Evolutionary conservation across 208 protist species (phyloP).

Genomic region (Leishmania lainsoni): DNA sequence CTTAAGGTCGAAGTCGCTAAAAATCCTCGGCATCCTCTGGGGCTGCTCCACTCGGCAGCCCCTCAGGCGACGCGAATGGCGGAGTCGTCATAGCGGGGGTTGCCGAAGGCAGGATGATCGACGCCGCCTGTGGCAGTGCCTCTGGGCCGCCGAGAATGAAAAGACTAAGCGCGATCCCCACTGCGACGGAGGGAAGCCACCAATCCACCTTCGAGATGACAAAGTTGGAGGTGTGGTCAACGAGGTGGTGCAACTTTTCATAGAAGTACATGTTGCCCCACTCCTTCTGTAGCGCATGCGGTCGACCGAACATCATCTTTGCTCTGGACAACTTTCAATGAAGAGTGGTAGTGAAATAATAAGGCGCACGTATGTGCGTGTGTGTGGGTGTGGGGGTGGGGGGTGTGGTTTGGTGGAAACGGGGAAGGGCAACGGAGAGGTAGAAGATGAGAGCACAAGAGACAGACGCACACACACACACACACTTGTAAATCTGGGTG

Average conservation of each 20-base stretch:
- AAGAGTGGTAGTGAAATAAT: background rate
- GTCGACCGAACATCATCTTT: conserved; percentile 73
- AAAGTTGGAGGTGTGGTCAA: conserved; percentile 77
- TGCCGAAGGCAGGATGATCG: conserved; percentile 48
- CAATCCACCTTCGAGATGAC: conserved; percentile 80
- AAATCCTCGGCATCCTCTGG: conserved; percentile 55
- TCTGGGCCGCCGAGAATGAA: conserved; percentile 76
- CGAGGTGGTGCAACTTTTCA: conserved; percentile 82
- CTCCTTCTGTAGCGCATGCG: conserved; percentile 63
- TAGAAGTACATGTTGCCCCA: conserved; percentile 90
- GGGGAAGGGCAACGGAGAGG: background rate
- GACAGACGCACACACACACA: background rate
- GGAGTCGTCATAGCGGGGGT: conserved; percentile 61
- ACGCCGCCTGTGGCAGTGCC: conserved; percentile 46
- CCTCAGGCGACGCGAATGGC: conserved; percentile 48
- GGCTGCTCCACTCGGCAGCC: conserved; percentile 26
- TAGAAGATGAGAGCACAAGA: background rate
- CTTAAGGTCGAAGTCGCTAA: no score
- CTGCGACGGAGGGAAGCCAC: conserved; percentile 83
- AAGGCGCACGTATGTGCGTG: background rate
- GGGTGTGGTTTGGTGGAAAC: no score
- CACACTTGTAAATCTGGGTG: background rate
- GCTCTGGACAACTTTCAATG: background rate
- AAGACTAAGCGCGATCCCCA: conserved; percentile 73
- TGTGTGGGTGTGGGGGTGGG: background rate